Conservation (phyloP, 2,329 filamentous ascomycete genomes). For the Cadophora gregata region DNA sequence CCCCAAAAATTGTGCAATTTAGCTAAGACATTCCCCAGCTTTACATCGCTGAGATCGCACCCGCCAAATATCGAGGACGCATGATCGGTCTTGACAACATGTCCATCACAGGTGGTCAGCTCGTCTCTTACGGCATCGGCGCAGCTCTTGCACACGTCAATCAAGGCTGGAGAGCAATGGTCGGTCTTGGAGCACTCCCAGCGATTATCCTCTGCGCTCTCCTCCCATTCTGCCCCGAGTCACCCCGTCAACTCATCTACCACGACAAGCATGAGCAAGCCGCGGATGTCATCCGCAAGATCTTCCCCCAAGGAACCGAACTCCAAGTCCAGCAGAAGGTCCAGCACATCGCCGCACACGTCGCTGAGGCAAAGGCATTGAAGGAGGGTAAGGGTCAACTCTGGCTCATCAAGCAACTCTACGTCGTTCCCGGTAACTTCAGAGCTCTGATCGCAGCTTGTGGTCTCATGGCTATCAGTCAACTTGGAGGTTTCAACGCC, state of each 20-base stretch:
- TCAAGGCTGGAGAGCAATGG: conserved; percentile 69
- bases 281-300: conserved; percentile 45
- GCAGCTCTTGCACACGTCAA: conserved; percentile 66
- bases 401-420: conserved; percentile 53
- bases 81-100: conserved; percentile 75
- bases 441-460: conserved; percentile 54
- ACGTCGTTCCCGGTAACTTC: conserved; percentile 51
- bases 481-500: conserved; percentile 54
- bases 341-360: conserved; percentile 47
- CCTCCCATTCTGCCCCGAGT: conserved; percentile 70
- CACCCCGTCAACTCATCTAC: conserved; percentile 71
- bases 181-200: conserved; percentile 73
- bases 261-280: conserved; percentile 63
- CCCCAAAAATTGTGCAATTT: too few species aligned
- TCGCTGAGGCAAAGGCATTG: conserved; percentile 49
- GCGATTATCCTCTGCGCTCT: conserved; percentile 65
- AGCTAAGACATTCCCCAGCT: conserved; percentile 47
- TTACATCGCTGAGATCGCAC: conserved; percentile 72
- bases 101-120: conserved; percentile 68
- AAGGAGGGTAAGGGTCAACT: conserved; percentile 50
- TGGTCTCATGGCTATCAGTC: conserved; percentile 58
- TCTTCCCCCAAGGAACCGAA: conserved; percentile 51
- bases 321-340: conserved; percentile 53
- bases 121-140: conserved; percentile 68
- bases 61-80: conserved; percentile 66